Conservation (phyloP, 148 eudicot species). For the Rhododendron simsii region DNA sequence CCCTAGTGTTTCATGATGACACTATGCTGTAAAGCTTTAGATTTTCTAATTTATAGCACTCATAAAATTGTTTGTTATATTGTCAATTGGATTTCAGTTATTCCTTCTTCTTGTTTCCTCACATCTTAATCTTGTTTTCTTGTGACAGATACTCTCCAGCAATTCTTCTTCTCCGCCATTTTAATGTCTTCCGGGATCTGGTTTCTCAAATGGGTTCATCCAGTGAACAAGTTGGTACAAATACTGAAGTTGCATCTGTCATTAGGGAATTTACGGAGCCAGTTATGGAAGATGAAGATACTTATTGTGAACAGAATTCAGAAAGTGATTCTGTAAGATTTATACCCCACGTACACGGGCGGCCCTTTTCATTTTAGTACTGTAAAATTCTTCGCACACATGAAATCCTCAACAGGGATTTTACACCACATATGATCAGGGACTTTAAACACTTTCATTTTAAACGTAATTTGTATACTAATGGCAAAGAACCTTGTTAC, state of each 20-base stretch:
- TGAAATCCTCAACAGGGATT: neutral
- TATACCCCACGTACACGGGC: neutral
- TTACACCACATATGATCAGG: neutral
- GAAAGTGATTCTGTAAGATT: slow-evolving; percentile 48
- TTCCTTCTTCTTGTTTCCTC: neutral
- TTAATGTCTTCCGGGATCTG: slow-evolving; percentile 68
- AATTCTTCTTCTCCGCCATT: slow-evolving; percentile 82
- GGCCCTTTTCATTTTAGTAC: slow-evolving; percentile 3
- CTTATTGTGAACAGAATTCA: slow-evolving; percentile 32
- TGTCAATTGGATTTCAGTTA: neutral
- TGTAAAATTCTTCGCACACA: neutral
- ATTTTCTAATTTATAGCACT: neutral
- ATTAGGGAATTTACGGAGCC: slow-evolving; percentile 82
- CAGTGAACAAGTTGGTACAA: slow-evolving; percentile 62
- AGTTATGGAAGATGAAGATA: slow-evolving; percentile 37
- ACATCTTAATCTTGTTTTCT: slow-evolving; percentile 1
- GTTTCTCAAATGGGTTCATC: slow-evolving; percentile 61
- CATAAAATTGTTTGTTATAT: neutral
- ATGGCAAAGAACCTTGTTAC: neutral
- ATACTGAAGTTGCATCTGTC: slow-evolving; percentile 76
- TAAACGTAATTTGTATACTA: neutral
- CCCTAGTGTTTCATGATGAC: neutral
- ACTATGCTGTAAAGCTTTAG: neutral
- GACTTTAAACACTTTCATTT: neutral
- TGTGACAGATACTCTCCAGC: slow-evolving; percentile 77